These are phyloP conservation scores for Kodamaea alishanica DNA, from an alignment of 1,139 yeast species.

Conservation along the genomic window DNA sequence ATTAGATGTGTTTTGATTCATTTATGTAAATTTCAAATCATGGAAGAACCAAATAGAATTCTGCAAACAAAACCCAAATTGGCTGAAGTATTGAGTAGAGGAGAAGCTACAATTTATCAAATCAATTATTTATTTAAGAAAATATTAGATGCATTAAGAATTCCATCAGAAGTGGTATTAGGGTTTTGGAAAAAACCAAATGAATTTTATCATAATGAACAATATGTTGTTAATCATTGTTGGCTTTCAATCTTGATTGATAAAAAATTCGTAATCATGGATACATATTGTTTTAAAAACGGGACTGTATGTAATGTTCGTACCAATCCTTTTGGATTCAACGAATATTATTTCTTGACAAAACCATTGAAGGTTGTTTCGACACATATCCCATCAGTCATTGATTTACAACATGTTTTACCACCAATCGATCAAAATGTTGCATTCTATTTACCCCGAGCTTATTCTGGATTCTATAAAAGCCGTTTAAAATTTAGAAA, in stretches of 20 bases:
- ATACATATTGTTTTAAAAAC: conserved; percentile 40
- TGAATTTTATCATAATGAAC: conserved; percentile 49
- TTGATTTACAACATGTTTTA: conserved; percentile 75
- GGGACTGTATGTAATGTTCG: conserved; percentile 37
- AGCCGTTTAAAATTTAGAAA: conserved; percentile 57
- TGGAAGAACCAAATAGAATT: conserved; percentile 37
- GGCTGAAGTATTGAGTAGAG: conserved; percentile 32
- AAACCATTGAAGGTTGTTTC: conserved; percentile 73
- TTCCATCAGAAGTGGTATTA: conserved; percentile 70
- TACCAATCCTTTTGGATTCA: conserved; percentile 20
- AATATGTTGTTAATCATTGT: conserved; percentile 69
- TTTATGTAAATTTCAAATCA: conserved; percentile 36
- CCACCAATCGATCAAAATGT: conserved; percentile 80
- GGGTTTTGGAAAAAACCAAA: conserved; percentile 85
- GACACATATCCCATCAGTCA: conserved; percentile 81
- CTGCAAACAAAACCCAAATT: conserved; percentile 42
- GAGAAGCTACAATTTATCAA: conserved; percentile 62
- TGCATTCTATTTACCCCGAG: conserved; percentile 78
- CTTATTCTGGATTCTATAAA: conserved; percentile 74
- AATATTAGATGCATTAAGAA: conserved; percentile 65
- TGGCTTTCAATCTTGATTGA: conserved; percentile 82
- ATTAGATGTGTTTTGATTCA: conserved; percentile 40
- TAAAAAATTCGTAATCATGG: conserved; percentile 77
- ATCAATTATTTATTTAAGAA: conserved; percentile 72
- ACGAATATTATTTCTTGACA: conserved; percentile 70